phyloP scores from a whole-genome alignment of 768 basidiomycete genomes.

The Pisolithus microcarpus region DNA sequence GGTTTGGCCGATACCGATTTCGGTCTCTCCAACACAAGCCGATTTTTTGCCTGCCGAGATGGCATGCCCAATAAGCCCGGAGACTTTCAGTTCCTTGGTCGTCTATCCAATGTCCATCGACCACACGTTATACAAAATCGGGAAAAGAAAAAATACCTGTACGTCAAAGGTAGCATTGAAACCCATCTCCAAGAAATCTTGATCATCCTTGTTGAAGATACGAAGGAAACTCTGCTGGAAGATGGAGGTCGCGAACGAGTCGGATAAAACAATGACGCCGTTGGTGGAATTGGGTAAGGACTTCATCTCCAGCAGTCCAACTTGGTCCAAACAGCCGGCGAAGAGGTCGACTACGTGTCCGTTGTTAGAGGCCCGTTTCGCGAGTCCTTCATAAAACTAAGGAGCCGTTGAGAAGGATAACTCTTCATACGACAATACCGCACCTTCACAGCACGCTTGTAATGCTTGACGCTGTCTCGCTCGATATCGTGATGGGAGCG shows the following conservation, averaged over 20 bases:
- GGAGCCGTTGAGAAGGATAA: constrained; percentile 3
- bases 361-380: constrained; percentile 87
- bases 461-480: constrained; percentile 92
- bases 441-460: constrained; percentile 94
- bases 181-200: constrained; percentile 91
- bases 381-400: constrained; percentile 93
- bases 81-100: constrained; percentile 97
- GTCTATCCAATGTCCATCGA: constrained; percentile 46
- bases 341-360: constrained; percentile 95
- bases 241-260: constrained; percentile 95
- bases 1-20: constrained; percentile 97
- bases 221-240: constrained; percentile 98
- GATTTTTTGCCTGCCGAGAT: constrained; percentile 98
- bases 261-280: constrained; percentile 91
- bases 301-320: constrained; percentile 97
- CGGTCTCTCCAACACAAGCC: constrained; percentile 94
- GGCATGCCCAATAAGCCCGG: constrained; percentile 94
- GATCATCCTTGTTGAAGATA: constrained; percentile 86
- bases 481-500: constrained; percentile 99
- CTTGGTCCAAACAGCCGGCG: constrained; percentile 96
- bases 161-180: constrained; percentile 99
- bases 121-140: not conserved
- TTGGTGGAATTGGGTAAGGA: constrained; percentile 92
- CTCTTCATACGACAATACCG: constrained; percentile 7
- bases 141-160: constrained; percentile 45